phyloP scores from a whole-genome alignment of 768 basidiomycete species.

The Omphalotus guepiniiformis region DNA sequence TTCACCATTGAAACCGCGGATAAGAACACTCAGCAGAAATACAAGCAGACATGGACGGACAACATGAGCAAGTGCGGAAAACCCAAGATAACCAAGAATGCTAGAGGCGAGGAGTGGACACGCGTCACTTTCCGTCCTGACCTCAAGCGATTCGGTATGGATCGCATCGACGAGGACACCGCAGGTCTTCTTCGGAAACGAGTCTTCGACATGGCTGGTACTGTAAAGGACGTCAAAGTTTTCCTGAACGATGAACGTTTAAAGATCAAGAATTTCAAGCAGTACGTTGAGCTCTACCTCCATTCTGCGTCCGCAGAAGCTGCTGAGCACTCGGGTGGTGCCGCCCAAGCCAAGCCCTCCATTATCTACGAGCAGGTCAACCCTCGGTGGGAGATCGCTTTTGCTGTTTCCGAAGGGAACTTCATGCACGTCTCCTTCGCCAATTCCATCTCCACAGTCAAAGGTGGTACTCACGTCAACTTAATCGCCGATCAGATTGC shows the following conservation, averaged over 20 bases:
- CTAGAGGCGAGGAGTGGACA: slow-evolving; percentile 87
- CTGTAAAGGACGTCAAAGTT: slow-evolving; percentile 88
- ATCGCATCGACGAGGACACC: slow-evolving; percentile 86
- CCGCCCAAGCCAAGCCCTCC: slow-evolving; percentile 68
- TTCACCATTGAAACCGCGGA: slow-evolving; percentile 97
- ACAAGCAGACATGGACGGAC: slow-evolving; percentile 89
- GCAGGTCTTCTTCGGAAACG: slow-evolving; percentile 86
- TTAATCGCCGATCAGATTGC: slow-evolving; percentile 85
- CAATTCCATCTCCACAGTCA: slow-evolving; percentile 94
- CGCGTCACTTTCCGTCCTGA: slow-evolving; percentile 92
- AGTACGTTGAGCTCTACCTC: slow-evolving; percentile 94
- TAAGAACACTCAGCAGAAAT: slow-evolving; percentile 81
- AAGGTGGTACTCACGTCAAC: slow-evolving; percentile 92
- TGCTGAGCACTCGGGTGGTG: slow-evolving; percentile 70
- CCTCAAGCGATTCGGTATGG: slow-evolving; percentile 89
- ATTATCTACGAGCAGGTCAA: slow-evolving; percentile 79
- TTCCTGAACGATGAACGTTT: slow-evolving; percentile 88
- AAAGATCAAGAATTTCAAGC: slow-evolving; percentile 93
- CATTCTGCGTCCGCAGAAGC: slow-evolving; percentile 70
- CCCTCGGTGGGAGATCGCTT: slow-evolving; percentile 91
- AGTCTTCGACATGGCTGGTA: slow-evolving; percentile 97
- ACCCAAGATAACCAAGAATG: slow-evolving; percentile 91
- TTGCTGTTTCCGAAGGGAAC: slow-evolving; percentile 87
- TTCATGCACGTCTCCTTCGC: slow-evolving; percentile 97
- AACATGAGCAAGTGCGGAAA: slow-evolving; percentile 89